These are phyloP conservation scores for Vanrija pseudolonga DNA, from an alignment of 1,284 basidiomycete species.

Conservation along the genomic window DNA sequence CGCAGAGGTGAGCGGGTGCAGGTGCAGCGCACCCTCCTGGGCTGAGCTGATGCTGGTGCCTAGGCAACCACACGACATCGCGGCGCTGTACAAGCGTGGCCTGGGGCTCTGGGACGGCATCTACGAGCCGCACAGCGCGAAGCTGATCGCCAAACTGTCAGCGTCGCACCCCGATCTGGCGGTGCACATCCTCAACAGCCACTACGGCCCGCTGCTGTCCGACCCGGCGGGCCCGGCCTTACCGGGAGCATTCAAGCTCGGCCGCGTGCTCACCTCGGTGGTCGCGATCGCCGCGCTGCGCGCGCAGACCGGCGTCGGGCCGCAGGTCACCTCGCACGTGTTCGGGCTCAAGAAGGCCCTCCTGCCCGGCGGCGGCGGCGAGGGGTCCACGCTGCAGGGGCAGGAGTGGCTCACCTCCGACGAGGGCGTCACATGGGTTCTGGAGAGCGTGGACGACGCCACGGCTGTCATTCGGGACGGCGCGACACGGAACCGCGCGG, in stretches of 20 bases:
- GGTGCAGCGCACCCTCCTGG: neutral
- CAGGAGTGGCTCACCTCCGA: slow-evolving; percentile 86
- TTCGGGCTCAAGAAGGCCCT: slow-evolving; percentile 67
- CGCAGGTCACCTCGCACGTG: slow-evolving; percentile 86
- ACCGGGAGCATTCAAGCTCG: slow-evolving; percentile 55
- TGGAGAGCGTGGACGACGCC: slow-evolving; percentile 77
- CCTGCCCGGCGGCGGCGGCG: slow-evolving; percentile 66
- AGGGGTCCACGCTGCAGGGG: slow-evolving; percentile 51
- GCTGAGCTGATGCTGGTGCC: slow-evolving; percentile 58
- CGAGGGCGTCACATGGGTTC: slow-evolving; percentile 87
- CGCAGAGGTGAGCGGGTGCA: slow-evolving; percentile 57
- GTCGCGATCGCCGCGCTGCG: slow-evolving; percentile 88
- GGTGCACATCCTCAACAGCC: slow-evolving; percentile 85
- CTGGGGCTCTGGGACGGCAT: slow-evolving; percentile 80
- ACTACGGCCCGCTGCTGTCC: slow-evolving; percentile 81
- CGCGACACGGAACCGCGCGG: too few relatives aligned
- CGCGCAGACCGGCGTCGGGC: slow-evolving; percentile 80
- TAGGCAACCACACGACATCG: slow-evolving; percentile 59
- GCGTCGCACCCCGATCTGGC: slow-evolving; percentile 64
- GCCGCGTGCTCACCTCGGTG: slow-evolving; percentile 79
- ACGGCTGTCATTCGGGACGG: neutral
- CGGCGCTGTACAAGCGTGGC: slow-evolving; percentile 62
- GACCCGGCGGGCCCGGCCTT: slow-evolving; percentile 55
- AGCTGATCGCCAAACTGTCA: slow-evolving; percentile 82
- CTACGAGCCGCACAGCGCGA: slow-evolving; percentile 83